Percentiles rank a stretch among this genome's conserved stretches.
Conservation (phyloP, 2,329 filamentous ascomycete genomes). For the Pyrenochaeta sp. region DNA sequence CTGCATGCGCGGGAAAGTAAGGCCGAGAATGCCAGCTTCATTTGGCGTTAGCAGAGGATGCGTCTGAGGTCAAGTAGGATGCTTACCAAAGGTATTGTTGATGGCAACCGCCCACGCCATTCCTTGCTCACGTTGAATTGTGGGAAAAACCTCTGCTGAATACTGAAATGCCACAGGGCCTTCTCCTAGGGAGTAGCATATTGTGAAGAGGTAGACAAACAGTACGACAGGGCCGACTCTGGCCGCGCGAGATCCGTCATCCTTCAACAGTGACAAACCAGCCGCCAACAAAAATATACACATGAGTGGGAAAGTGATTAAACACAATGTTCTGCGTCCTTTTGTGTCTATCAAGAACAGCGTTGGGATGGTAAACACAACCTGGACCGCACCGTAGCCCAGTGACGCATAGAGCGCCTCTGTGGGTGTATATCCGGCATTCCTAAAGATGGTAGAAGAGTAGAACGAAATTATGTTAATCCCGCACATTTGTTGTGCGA, state of each 20-base stretch:
- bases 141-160: conserved; percentile 49
- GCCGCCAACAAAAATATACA: conserved; percentile 46
- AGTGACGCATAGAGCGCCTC: conserved; percentile 47
- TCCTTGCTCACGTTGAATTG: conserved; percentile 50
- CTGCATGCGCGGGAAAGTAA: conserved; percentile 50
- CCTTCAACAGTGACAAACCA: conserved; percentile 45
- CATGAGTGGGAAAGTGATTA: conserved; percentile 48
- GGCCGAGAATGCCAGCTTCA: conserved; percentile 39
- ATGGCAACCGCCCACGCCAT: conserved; percentile 52
- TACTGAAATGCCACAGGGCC: conserved; percentile 61
- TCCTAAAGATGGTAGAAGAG: conserved; percentile 76
- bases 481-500: conserved; percentile 51
- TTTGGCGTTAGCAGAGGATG: neutral
- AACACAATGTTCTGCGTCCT: conserved; percentile 41
- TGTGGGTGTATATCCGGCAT: conserved; percentile 33
- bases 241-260: conserved; percentile 21
- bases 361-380: conserved; percentile 47
- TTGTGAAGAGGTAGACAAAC: conserved; percentile 47
- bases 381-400: conserved; percentile 46
- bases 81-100: conserved; percentile 51
- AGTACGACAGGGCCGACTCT: conserved; percentile 36
- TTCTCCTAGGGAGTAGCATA: conserved; percentile 47
- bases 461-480: conserved; percentile 82
- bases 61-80: no score
- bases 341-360: conserved; percentile 50